These are phyloP conservation scores for Skeletonema marinoi DNA, from an alignment of 108 stramenopile species.

Conservation along the genomic window DNA sequence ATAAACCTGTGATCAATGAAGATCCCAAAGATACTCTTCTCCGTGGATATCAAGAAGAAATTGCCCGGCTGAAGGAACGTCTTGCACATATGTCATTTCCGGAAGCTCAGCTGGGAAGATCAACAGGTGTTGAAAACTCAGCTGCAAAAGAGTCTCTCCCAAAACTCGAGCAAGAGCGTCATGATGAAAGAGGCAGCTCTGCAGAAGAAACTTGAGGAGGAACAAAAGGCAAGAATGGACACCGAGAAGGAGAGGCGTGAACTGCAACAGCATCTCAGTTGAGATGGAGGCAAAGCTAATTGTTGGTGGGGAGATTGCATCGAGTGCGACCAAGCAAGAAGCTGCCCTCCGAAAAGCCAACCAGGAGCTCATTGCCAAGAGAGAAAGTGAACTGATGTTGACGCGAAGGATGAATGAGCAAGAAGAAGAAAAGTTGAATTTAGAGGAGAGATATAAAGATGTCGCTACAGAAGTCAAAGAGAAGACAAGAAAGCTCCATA, in stretches of 20 bases:
- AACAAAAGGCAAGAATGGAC: constrained; percentile 61
- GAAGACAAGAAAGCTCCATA: constrained; percentile 87
- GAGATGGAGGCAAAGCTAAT: too few relatives aligned
- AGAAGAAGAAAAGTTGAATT: neutral
- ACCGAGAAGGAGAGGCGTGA: constrained; percentile 67
- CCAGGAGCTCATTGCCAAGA: constrained; percentile 65
- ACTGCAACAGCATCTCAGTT: neutral
- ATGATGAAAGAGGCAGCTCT: constrained; percentile 75
- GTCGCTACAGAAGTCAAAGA: constrained; percentile 75
- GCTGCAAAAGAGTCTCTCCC: constrained; percentile 45
- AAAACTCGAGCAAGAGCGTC: constrained; percentile 50
- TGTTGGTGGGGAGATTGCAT: too few relatives aligned
- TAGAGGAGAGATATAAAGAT: constrained; percentile 69
- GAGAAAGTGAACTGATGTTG: constrained; percentile 47
- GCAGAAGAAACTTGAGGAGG: constrained; percentile 65
- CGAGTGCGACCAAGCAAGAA: too few relatives aligned
- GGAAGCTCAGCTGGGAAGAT: neutral
- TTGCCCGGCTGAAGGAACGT: constrained; percentile 36
- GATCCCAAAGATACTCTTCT: constrained; percentile 95
- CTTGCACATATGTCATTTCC: constrained; percentile 27
- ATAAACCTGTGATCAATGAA: constrained; percentile 98
- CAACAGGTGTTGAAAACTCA: constrained; percentile 6
- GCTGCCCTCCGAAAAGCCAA: constrained; percentile 3
- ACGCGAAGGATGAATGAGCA: too few relatives aligned
- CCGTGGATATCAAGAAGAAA: constrained; percentile 89